phyloP scores from a whole-genome alignment of 257 asterid species.

The Parsonsia alboflavescens region DNA sequence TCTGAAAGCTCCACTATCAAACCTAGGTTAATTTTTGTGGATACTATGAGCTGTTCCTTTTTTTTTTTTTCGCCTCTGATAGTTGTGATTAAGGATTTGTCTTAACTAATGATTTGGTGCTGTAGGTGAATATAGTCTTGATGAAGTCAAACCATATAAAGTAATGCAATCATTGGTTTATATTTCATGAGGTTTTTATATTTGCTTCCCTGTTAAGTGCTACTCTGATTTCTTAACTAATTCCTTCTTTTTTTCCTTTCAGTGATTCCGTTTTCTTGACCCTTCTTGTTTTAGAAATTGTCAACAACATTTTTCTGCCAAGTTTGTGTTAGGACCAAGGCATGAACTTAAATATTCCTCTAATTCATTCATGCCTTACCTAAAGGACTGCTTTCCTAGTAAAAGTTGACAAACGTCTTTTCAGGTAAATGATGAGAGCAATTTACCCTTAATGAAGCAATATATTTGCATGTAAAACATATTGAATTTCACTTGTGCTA shows the following conservation, averaged over 20 bases:
- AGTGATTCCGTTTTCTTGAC: neutral
- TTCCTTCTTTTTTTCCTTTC: too few relatives aligned
- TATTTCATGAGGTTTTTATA: too few relatives aligned
- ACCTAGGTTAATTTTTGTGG: neutral
- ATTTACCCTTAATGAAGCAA: neutral
- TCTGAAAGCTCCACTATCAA: too few relatives aligned
- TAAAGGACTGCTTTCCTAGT: neutral
- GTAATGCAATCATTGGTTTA: neutral
- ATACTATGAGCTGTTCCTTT: neutral
- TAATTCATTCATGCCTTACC: neutral
- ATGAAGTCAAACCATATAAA: neutral
- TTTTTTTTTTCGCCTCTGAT: slow-evolving; percentile 1
- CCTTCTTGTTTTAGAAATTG: neutral
- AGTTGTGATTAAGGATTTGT: neutral
- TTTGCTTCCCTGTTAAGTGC: too few relatives aligned
- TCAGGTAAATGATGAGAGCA: too few relatives aligned
- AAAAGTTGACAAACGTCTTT: neutral
- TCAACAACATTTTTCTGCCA: neutral
- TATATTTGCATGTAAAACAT: neutral
- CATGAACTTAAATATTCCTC: neutral
- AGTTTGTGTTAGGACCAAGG: neutral
- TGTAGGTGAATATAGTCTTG: neutral
- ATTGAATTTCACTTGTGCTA: neutral
- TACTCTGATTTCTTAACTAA: too few relatives aligned
- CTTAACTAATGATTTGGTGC: neutral